Base-by-base conservation (phyloP, 495 filamentous ascomycete species). In the Darksidea phi region DNA sequence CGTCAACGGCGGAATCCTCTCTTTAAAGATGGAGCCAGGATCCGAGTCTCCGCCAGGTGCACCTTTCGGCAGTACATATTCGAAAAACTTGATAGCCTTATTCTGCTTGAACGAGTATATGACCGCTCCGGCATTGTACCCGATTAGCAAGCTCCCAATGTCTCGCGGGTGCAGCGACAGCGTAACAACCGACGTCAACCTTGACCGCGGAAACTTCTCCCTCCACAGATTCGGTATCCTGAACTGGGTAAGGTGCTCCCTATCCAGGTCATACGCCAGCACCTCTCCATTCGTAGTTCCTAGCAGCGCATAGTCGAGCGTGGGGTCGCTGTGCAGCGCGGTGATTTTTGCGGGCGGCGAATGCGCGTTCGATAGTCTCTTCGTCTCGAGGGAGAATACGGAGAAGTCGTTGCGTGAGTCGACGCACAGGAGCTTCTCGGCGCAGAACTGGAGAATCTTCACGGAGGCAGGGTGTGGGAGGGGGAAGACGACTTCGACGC, bases 91-190 rank as follows among this genome's bases (percentile, higher is more conserved):
- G 45, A 84, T 77, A 0, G 88, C 77, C 54, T 85, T 76, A 56
- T 90, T 89, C 72, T 94, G 85, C 75, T 97, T 96, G 80, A 98
- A 95, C 2, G 88, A 88, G 68, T 91, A 97, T 34, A 92, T 83
- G 25, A 90, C 90, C 3, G 89, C 90, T 20, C 94, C 95, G 54
- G 91, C 84, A 0, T 81, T 80, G 69, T 97, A 98, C 10, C 87
- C 91, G 51, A 98, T 88, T 60, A 97, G 67, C 20, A 98, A 76
- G 67, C 86, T 88, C n/a, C 94, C 94, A 67, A 97, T 89, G 72
- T 98, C 92, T 61, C 91, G 82, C 2, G 95, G 91, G 63, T 96
- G 94, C 54, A 97, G 79, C 54, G 88, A 81, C 64, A 98, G 74
- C 2, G 87, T 84, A n/a, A 95, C 79, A 42, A 91, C 77, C 3